Percentiles rank a stretch among this genome's conserved stretches.
These are phyloP conservation scores for Pisolithus orientalis DNA, from an alignment of 768 basidiomycete species.

Conservation along the genomic window DNA sequence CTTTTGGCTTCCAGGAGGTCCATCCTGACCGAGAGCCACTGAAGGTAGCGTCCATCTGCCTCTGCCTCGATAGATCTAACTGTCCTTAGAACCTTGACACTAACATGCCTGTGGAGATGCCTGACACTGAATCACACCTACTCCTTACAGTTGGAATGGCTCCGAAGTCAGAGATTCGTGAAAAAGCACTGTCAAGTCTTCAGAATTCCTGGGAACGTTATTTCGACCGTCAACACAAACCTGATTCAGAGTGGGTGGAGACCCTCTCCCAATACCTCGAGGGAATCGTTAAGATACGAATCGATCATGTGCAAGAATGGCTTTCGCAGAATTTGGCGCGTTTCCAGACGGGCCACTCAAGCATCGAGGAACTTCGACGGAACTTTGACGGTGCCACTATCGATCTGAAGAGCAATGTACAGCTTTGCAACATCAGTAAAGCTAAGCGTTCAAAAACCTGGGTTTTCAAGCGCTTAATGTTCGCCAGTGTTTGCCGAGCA, in stretches of 20 bases:
- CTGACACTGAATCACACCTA: constrained; percentile 29
- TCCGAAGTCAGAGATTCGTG: constrained; percentile 1
- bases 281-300: constrained; percentile 19
- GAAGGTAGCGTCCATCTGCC: constrained; percentile 31
- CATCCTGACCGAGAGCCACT: constrained; percentile 38
- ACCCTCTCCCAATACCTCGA: constrained; percentile 30
- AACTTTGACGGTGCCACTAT: constrained; percentile 32
- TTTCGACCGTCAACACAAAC: constrained; percentile 16
- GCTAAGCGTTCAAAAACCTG: no score
- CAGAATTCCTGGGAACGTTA: constrained; percentile 20
- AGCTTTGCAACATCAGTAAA: no score
- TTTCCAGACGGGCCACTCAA: constrained; percentile 35
- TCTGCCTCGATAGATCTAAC: neutral
- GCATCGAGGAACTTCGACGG: constrained; percentile 35
- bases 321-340: constrained; percentile 37
- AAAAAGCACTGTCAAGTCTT: constrained; percentile 6
- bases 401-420: constrained; percentile 13
- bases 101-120: constrained; percentile 27
- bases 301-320: constrained; percentile 37
- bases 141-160: constrained; percentile 11
- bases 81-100: constrained; percentile 40
- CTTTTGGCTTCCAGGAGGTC: constrained; percentile 36
- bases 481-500: no score
- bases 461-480: no score
- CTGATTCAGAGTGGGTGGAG: constrained; percentile 35